Base-by-base conservation (phyloP, 495 filamentous ascomycete genomes). In the Alectoria sarmentosa region DNA sequence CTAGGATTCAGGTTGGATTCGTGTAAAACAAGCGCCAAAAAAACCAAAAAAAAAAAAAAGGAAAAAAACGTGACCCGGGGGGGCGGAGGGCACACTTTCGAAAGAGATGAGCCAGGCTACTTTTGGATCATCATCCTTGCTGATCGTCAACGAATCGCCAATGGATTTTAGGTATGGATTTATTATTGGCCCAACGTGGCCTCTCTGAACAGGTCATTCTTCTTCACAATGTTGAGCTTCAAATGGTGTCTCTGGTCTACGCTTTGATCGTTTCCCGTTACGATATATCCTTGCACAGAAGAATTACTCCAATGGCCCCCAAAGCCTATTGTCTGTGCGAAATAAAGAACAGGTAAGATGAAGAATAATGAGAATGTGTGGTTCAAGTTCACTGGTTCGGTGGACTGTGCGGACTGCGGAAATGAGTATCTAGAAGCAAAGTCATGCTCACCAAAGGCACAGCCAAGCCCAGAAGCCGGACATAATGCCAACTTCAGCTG, bases 381-480 rank as follows among this genome's bases (percentile, higher is more conserved):
- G n/a, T n/a, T n/a, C n/a, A n/a, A n/a, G n/a, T n/a, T n/a, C n/a
- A n/a, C n/a, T 13, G 32, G 26, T 44, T 48, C 28, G 13, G 39
- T 9, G 26, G 19, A 42, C 30, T 11, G n/a, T 46, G n/a, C 39
- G 19, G n/a, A 13, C 23, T 58, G 62, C 62, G 61, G 61, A 63
- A 55, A 63, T 63, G 49, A 63, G 52, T 42, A 3, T 8, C 41
- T 21, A n/a, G 17, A 44, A 61, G 42, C 19, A 36, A 26, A 10
- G 26, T 56, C 36, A 57, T 58, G 52, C 62, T 64, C 52, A 48
- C 52, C 39, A 34, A 58, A 58, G 62, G 62, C 62, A 64, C 62
- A 58, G 62, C 44, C 11, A 64, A 26, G 37, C 36, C 36, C 26
- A 32, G 42, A 36, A 44, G 21, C 39, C 54, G 41, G 58, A 58